Conservation (phyloP, 306 rosid species). For the Cicer pinnatifidum region DNA sequence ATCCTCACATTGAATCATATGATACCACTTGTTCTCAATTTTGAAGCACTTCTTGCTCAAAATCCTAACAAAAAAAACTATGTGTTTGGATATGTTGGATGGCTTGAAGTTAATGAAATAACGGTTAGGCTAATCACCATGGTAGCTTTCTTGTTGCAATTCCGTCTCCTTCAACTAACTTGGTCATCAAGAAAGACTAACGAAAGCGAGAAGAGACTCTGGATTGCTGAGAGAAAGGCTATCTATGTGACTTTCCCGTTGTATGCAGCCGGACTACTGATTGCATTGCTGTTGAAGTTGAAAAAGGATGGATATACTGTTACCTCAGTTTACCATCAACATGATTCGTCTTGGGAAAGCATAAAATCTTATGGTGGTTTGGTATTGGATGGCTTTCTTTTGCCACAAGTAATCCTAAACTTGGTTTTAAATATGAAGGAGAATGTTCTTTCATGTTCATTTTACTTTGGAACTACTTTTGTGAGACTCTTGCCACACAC, state of each 20-base stretch:
- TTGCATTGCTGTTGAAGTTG: constrained; percentile 44
- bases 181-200: constrained; percentile 55
- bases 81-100: constrained; percentile 47
- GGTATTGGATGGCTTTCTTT: constrained; percentile 61
- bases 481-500: constrained; percentile 63
- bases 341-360: constrained; percentile 47
- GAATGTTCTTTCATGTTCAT: constrained; percentile 50
- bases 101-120: constrained; percentile 64
- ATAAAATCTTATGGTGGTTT: constrained; percentile 54
- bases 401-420: constrained; percentile 69
- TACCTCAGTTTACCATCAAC: background rate
- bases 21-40: constrained; percentile 65
- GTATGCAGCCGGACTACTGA: constrained; percentile 48
- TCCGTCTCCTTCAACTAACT: constrained; percentile 59
- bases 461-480: constrained; percentile 65
- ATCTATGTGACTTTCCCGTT: constrained; percentile 43
- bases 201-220: constrained; percentile 40
- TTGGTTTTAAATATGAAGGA: constrained; percentile 47
- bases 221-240: constrained; percentile 54
- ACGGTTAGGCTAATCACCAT: constrained; percentile 50
- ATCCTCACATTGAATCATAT: constrained; percentile 55
- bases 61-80: constrained; percentile 32
- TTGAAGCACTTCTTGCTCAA: constrained; percentile 58
- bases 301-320: background rate
- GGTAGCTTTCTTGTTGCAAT: constrained; percentile 63